phyloP scores from a whole-genome alignment of 495 filamentous ascomycete genomes.

The Glarea lozoyensis region DNA sequence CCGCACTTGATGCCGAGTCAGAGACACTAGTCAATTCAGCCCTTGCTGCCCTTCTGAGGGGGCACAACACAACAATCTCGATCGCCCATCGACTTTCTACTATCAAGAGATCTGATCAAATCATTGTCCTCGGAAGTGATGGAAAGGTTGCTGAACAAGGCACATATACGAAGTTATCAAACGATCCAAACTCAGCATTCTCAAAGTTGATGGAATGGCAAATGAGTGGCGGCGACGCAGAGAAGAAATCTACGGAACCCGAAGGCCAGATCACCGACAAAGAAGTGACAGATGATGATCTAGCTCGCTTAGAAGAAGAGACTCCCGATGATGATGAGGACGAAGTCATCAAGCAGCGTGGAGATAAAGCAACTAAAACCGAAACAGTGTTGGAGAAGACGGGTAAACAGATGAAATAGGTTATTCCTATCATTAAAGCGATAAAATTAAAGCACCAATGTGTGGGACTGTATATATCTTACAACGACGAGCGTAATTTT shows the following conservation, averaged over 20 bases:
- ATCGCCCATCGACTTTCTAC: slow-evolving; percentile 94
- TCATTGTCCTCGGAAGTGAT: slow-evolving; percentile 79
- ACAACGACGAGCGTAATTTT: background rate
- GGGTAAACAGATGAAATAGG: slow-evolving; percentile 6
- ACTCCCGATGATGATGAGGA: slow-evolving; percentile 2
- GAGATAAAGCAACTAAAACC: slow-evolving; percentile 2
- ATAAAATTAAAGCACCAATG: background rate
- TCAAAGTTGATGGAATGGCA: slow-evolving; percentile 98
- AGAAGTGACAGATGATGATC: slow-evolving; percentile 15
- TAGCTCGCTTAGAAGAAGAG: slow-evolving; percentile 9
- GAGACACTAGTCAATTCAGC: slow-evolving; percentile 94
- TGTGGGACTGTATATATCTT: background rate
- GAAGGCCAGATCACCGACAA: slow-evolving; percentile 20
- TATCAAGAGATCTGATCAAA: slow-evolving; percentile 87
- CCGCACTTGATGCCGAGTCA: slow-evolving; percentile 92
- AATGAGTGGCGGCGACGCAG: slow-evolving; percentile 70
- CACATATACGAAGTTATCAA: slow-evolving; percentile 66
- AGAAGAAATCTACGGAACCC: slow-evolving; percentile 11
- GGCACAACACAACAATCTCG: slow-evolving; percentile 89
- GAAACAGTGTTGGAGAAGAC: slow-evolving; percentile 12
- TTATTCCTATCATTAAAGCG: background rate
- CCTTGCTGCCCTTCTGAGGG: slow-evolving; percentile 66
- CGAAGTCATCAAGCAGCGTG: background rate
- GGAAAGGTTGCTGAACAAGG: slow-evolving; percentile 88
- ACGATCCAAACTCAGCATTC: slow-evolving; percentile 69